Conservation (phyloP, 1,139 yeast species). For the Candida glucosophila region DNA sequence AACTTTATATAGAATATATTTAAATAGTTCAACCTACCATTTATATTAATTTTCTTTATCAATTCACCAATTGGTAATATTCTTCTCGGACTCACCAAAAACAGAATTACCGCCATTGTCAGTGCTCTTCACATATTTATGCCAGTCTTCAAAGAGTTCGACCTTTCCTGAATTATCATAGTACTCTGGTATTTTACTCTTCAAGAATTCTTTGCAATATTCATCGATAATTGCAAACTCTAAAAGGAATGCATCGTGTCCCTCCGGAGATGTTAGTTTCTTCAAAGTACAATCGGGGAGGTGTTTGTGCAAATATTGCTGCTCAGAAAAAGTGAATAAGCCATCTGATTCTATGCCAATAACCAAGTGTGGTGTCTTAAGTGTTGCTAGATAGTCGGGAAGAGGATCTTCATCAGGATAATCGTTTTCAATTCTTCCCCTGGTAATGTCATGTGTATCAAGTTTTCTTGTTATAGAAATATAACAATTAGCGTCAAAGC, state of each 20-base stretch:
- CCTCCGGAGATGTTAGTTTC: slow-evolving; percentile 86
- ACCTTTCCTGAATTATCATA: slow-evolving; percentile 40
- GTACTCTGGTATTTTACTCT: slow-evolving; percentile 45
- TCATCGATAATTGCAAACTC: slow-evolving; percentile 80
- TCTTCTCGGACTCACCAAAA: slow-evolving; percentile 90
- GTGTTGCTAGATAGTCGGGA: slow-evolving; percentile 36
- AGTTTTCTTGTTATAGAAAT: slow-evolving; percentile 86
- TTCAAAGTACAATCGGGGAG: slow-evolving; percentile 64
- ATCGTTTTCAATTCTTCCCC: slow-evolving; percentile 50
- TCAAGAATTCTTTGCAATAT: slow-evolving; percentile 59
- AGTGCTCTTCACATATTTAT: slow-evolving; percentile 24
- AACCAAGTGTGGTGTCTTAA: slow-evolving; percentile 68
- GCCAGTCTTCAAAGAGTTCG: slow-evolving; percentile 47
- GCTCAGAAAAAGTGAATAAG: slow-evolving; percentile 85
- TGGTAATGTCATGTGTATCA: slow-evolving; percentile 88
- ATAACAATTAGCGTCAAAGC: slow-evolving; percentile 96
- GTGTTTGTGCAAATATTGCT: slow-evolving; percentile 68
- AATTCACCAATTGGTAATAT: slow-evolving; percentile 82
- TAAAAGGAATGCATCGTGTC: slow-evolving; percentile 91
- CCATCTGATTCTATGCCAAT: slow-evolving; percentile 93
- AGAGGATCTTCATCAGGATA: slow-evolving; percentile 28
- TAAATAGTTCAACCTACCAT: slow-evolving; percentile 1
- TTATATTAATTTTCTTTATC: too few species aligned
- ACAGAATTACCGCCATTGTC: slow-evolving; percentile 58
- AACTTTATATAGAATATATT: too few species aligned